Evolutionary conservation across 2,329 filamentous ascomycete species (phyloP), one percentile per base, ranked within the genome.

Genomic region (Exophiala dermatitidis): DNA sequence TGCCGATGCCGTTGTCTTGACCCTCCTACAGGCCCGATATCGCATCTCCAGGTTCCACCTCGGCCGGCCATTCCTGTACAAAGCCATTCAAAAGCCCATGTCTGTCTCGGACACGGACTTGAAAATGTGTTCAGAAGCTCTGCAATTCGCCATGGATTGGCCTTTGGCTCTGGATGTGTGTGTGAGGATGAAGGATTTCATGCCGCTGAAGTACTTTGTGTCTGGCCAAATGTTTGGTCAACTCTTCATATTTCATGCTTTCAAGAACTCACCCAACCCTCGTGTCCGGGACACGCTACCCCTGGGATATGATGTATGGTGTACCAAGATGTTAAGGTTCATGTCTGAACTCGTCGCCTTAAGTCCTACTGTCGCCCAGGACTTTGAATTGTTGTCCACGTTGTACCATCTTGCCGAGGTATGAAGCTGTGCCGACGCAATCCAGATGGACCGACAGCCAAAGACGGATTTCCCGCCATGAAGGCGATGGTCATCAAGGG

Each of bases 211-310:
- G 42, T 72, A 4, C 71, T 72, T 61, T 71, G 70, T 48, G 67
- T 69, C 12, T 65, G 72, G 69, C 67, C 62, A 57, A 66, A 61
- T 72, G 59, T 72, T 72, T 54, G 70, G 70, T 19, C 70, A 72
- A 56, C 62, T 72, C 29, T 65, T 72, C 32, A 65, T 72, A 28
- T 72, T 72, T 56, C 68, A 72, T 52, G 71, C 69, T 47, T 69
- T 72, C 46, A 65, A 69, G 2, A 66, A 70, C 41, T 72, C 69
- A 2, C 62, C 68, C 0, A 65, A 69, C 53, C 31, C 62, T 0
- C 65, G 67, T 5, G 56, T 72, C 2, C 65, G 69, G 2, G 65
- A 67, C 26, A 67, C 66, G 0, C 55, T 72, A 4, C 70, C 70
- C 1, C n/a, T 51, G 1, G 70, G 68, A 47, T 71, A 68, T 68